Base-by-base conservation (phyloP, 768 basidiomycete species). In the Amanita pseudoporphyria region DNA sequence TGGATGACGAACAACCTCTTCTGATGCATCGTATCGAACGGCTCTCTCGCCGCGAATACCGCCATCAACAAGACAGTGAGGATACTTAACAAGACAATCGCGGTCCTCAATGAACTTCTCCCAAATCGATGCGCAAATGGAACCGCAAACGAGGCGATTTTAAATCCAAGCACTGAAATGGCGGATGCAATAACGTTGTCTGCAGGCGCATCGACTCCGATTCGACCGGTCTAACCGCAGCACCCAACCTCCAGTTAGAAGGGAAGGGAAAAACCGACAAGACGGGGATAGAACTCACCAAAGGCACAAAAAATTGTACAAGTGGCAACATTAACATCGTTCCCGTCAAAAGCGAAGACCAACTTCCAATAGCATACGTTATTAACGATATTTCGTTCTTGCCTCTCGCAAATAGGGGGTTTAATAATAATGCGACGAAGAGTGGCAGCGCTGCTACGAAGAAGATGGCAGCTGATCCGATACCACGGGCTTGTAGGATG, bases 161-260 rank as follows among this genome's bases (percentile, higher is more conserved):
- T 72, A 30, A 79, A 70, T 3, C 77, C 74, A 2, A 83, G 62
- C 26, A 75, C 58, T 0, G 84, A 67, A 4, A 88, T 77, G 28
- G 94, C 77, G 3, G 81, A 79, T 0, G 89, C 93, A 32, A 97
- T 85, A 58, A 97, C 83, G 60, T 86, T 79, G 54, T 98, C 95
- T 1, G 83, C 82, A 0, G 95, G 94, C 0, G 85, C 89, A 33
- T 87, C 83, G 31, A 72, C 76, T 30, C 90, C 89, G 43, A 86
- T 78, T 6, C 91, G 79, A 18, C 93, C 93, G 0, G 87, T 90
- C 85, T 88, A 55, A n/a, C n/a, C n/a, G n/a, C n/a, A n/a, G n/a
- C n/a, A n/a, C n/a, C n/a, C n/a, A n/a, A n/a, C n/a, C n/a, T n/a
- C n/a, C n/a, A n/a, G n/a, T n/a, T n/a, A n/a, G n/a, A n/a, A n/a